Conservation (phyloP, 2,329 filamentous ascomycete species). For the Diatrype stigma region DNA sequence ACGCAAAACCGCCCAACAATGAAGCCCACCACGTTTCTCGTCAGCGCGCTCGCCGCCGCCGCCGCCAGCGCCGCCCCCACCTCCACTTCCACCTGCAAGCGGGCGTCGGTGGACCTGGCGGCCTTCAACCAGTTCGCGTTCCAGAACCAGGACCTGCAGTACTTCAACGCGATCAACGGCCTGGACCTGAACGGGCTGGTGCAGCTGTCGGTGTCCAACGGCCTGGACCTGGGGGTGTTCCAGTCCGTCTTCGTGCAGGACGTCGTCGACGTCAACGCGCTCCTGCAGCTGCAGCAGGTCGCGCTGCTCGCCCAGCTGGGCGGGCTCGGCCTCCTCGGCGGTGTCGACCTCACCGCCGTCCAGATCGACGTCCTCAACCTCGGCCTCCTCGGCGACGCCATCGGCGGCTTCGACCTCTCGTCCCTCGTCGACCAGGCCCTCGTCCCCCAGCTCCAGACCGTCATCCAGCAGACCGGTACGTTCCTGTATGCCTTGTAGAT, state of each 20-base stretch:
- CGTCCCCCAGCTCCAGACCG: slow-evolving; percentile 27
- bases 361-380: slow-evolving; percentile 38
- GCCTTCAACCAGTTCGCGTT: slow-evolving; percentile 28
- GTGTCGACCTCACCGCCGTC: slow-evolving; percentile 42
- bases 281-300: slow-evolving; percentile 37
- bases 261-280: slow-evolving; percentile 41
- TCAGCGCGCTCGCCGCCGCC: slow-evolving; percentile 41
- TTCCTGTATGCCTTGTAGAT: not conserved
- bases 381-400: slow-evolving; percentile 32
- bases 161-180: slow-evolving; percentile 29
- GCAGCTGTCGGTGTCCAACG: slow-evolving; percentile 36
- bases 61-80: slow-evolving; percentile 40
- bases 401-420: slow-evolving; percentile 28
- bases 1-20: slow-evolving; percentile 35
- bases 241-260: slow-evolving; percentile 39
- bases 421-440: slow-evolving; percentile 27
- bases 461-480: slow-evolving; percentile 24
- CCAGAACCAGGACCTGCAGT: slow-evolving; percentile 33
- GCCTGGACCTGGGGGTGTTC: slow-evolving; percentile 30
- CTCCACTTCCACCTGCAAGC: slow-evolving; percentile 18
- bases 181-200: slow-evolving; percentile 25
- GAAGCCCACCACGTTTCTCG: slow-evolving; percentile 44
- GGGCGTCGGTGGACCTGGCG: slow-evolving; percentile 27
- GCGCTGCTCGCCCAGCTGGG: slow-evolving; percentile 31
- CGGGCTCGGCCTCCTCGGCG: slow-evolving; percentile 38